Evolutionary conservation across 2,329 filamentous ascomycete genomes (phyloP).

Genomic region (Colletotrichum sp.): DNA sequence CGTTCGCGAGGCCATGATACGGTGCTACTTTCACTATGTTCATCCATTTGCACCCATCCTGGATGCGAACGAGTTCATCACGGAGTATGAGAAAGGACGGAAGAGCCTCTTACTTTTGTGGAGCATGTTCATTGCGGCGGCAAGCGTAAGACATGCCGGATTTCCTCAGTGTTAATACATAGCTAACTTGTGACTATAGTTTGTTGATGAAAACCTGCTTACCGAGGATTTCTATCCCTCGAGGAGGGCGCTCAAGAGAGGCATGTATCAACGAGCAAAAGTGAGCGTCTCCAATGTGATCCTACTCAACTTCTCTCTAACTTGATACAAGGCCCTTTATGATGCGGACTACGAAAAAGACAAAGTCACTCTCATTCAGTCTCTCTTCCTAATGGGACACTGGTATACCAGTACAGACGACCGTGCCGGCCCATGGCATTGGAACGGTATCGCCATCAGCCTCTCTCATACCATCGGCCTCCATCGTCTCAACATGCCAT

Average conservation of each 20-base stretch:
- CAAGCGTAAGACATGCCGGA: slow-evolving; percentile 29
- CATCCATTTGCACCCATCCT: slow-evolving; percentile 29
- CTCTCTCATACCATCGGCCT: slow-evolving; percentile 47
- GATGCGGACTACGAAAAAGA: slow-evolving; percentile 38
- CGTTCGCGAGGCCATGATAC: slow-evolving; percentile 21
- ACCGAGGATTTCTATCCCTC: slow-evolving; percentile 24
- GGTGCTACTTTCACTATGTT: slow-evolving; percentile 28
- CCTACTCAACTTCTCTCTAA: not conserved
- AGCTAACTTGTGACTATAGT: not conserved
- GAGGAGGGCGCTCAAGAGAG: slow-evolving; percentile 38
- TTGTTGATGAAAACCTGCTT: not conserved
- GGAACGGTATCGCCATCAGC: slow-evolving; percentile 48
- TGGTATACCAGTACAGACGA: slow-evolving; percentile 47
- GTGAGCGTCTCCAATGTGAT: slow-evolving; percentile 4
- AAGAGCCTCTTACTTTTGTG: slow-evolving; percentile 26
- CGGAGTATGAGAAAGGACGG: slow-evolving; percentile 2
- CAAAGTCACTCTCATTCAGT: slow-evolving; percentile 44
- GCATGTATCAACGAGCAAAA: slow-evolving; percentile 41
- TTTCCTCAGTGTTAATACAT: not conserved
- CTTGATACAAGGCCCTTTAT: not conserved
- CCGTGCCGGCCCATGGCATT: slow-evolving; percentile 47
- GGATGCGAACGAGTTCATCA: slow-evolving; percentile 24
- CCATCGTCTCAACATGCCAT: slow-evolving; percentile 31
- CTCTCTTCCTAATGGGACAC: slow-evolving; percentile 44
- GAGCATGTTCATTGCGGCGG: slow-evolving; percentile 34